Percentiles rank a stretch among this genome's conserved stretches.
Conservation (phyloP, 2,329 filamentous ascomycete species). For the Scortechinia acanthostroma region DNA sequence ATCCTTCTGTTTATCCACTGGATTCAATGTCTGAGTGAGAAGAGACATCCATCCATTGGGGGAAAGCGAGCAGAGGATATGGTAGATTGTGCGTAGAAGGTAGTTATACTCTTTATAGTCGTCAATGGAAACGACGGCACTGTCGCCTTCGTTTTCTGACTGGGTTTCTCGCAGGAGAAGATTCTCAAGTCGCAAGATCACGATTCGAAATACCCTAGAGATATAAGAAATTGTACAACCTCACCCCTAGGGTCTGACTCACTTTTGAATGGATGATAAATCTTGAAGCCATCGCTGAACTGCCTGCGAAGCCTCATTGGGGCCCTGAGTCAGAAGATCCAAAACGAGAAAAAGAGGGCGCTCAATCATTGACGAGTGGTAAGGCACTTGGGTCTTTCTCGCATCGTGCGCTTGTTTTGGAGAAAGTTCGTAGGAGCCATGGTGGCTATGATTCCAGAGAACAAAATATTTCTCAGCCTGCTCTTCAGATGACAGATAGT, state of each 20-base stretch:
- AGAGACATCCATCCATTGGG: not conserved
- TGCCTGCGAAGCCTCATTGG: slow-evolving; percentile 33
- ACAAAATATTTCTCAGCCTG: slow-evolving; percentile 65
- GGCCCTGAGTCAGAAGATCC: slow-evolving; percentile 39
- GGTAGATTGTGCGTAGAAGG: not conserved
- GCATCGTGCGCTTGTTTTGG: slow-evolving; percentile 1
- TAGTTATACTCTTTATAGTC: slow-evolving; percentile 2
- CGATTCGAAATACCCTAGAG: not conserved
- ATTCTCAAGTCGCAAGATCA: not conserved
- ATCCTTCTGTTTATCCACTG: not conserved
- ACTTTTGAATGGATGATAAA: slow-evolving; percentile 35
- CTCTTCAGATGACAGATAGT: slow-evolving; percentile 42
- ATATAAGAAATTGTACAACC: not conserved
- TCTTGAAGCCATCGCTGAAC: slow-evolving; percentile 44
- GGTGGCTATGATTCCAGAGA: slow-evolving; percentile 74
- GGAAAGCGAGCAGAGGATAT: slow-evolving; percentile 5
- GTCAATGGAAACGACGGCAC: slow-evolving; percentile 3
- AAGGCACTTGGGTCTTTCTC: slow-evolving; percentile 7
- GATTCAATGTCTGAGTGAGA: not conserved
- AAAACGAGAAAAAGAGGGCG: slow-evolving; percentile 45
- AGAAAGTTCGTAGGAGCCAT: slow-evolving; percentile 27
- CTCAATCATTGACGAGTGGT: slow-evolving; percentile 30
- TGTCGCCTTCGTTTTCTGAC: not conserved
- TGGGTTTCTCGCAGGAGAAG: not conserved
- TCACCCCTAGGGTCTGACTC: not conserved